Evolutionary conservation across 2,329 filamentous ascomycete genomes (phyloP).

Genomic region (Metarhizium rileyi): DNA sequence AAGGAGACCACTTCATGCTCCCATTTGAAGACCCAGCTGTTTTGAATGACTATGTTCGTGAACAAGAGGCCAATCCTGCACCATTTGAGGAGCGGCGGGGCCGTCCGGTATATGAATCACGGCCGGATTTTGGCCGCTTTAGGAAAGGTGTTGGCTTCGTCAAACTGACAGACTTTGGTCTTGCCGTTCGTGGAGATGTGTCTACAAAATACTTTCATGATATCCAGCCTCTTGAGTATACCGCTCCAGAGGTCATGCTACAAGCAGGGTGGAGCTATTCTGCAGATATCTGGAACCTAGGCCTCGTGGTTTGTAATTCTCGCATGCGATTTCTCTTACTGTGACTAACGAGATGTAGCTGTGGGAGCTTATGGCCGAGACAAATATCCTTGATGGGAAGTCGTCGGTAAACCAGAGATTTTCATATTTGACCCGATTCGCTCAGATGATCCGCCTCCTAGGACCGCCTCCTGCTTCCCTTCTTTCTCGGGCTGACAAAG

Average conservation of each 20-base stretch:
- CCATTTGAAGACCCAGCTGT: slow-evolving; percentile 15
- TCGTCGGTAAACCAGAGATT: slow-evolving; percentile 11
- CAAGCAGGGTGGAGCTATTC: slow-evolving; percentile 20
- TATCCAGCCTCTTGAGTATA: slow-evolving; percentile 21
- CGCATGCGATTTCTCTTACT: background rate
- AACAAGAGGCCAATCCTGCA: slow-evolving; percentile 15
- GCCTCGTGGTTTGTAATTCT: slow-evolving; percentile 15
- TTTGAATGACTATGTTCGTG: slow-evolving; percentile 14
- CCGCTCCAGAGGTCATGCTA: slow-evolving; percentile 21
- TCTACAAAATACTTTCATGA: slow-evolving; percentile 12
- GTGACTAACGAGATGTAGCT: slow-evolving; percentile 11
- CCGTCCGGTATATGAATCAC: slow-evolving; percentile 15
- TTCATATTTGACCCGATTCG: slow-evolving; percentile 17
- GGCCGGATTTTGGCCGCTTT: slow-evolving; percentile 14
- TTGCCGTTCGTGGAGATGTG: slow-evolving; percentile 16
- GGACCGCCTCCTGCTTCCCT: slow-evolving; percentile 17
- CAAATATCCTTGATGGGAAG: slow-evolving; percentile 16
- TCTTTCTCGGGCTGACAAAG: slow-evolving; percentile 12
- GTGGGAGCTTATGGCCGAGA: slow-evolving; percentile 20
- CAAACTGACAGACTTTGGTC: slow-evolving; percentile 19
- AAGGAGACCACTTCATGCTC: slow-evolving; percentile 17
- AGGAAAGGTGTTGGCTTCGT: slow-evolving; percentile 15
- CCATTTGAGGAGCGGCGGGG: slow-evolving; percentile 13
- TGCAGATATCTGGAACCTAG: slow-evolving; percentile 22
- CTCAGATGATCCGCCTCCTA: slow-evolving; percentile 20